Evolutionary conservation across 73 alveolate genomes (phyloP), one percentile per base, ranked within the genome.

Genomic region (Urostyla sp.): DNA sequence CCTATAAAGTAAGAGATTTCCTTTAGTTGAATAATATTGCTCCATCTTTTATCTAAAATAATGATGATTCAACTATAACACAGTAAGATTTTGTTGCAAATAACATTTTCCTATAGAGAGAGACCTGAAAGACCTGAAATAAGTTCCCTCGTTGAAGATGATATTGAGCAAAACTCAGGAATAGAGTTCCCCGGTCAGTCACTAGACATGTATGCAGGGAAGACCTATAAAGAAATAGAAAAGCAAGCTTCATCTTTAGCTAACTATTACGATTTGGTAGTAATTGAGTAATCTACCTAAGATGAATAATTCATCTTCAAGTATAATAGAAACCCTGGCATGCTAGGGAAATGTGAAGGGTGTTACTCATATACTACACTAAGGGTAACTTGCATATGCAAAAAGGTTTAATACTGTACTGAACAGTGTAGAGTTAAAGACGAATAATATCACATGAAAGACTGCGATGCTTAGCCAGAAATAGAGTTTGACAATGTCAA

Each of bases 361-460:
- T 91, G 97, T 54, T 80, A 69, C 55, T 49, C 40, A 11, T 51
- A 46, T 16, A 72, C 84, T 84, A 57, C 67, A 0, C 59, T 91
- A 21, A 31, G 36, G 31, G 54, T 58, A 16, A 63, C 76, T 13
- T 89, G 94, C 37, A 54, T 55, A 45, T 92, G 98, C 84, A 85
- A 85, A 49, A 76, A 66, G 61, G 96, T 80, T 7, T 43, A 81
- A 15, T 92, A 92, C 59, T 92, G 98, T 51, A 67, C 86, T 46
- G 90, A 85, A 38, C 69, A 44, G 5, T 92, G 98, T 72, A 58
- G 77, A 73, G 51, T 53, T 43, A 86, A 85, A 40, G 96, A 92
- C 53, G 91, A 80, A 30, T 61, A 79, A 27, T 76, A 61, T 37
- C 98, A 92, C 67, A 21, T 76, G n/a, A 87, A 59, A 27, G 58